Base-by-base conservation (phyloP, 2,329 filamentous ascomycete species). In the Elsinoe ampelina region DNA sequence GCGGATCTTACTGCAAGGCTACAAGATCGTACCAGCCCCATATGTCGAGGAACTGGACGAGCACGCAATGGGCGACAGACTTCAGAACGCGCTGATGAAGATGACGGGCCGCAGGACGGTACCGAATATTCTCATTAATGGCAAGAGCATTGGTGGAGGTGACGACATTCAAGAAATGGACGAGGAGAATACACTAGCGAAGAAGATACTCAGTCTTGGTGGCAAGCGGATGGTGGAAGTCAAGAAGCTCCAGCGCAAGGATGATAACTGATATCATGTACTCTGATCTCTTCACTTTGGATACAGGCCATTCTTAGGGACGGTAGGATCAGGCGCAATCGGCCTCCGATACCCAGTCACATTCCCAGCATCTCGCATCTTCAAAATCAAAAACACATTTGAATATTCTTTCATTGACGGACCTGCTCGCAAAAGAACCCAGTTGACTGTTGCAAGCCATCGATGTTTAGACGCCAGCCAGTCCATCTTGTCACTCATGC, bases 11-110 rank as follows among this genome's bases (percentile, higher is more conserved):
- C 81, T 95, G 41, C 82, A 91, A 19, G 85, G 86, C 64, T 97
- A 97, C 75, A 77, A 76, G 56, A 95, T 98, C 67, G 80, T 82
- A 0, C 93, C 93, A 0, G 73, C 81, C 10, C 93, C 93, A 0
- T 87, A 84, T 66, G 86, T 98, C 6, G 90, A 97, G 54, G 93
- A 98, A 72, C 81, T 98, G 11, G 90, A 98, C 71, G 71, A 83
- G 61, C 89, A 96, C 67, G 80, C 83, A 0, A 77, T 95, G 11
- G 93, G 92, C 35, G 67, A 73, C 1, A 72, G 80, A 57, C 73
- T 98, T 41, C 93, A 98, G 71, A 80, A 78, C 8, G 79, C 82
- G 15, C 76, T 98, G 8, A 78, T 72, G 13, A 80, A 84, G 59
- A 85, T 81, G 67, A 97, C 93, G 0, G 87, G 87, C 43, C 81